Evolutionary conservation across 2,329 filamentous ascomycete species (phyloP).

Genomic region (Epichloe typhina): DNA sequence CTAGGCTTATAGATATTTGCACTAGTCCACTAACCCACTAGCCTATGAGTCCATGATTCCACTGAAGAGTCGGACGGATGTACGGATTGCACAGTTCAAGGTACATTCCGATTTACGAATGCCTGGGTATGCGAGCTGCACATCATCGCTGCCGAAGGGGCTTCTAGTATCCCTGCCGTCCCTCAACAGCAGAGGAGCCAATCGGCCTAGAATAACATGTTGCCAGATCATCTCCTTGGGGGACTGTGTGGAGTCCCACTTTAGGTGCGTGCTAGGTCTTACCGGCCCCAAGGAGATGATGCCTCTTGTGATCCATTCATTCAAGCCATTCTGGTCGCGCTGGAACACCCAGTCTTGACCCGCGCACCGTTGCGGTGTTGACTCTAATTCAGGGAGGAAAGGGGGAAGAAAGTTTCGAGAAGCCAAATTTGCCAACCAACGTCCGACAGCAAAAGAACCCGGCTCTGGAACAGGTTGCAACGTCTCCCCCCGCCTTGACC

Average conservation of each 20-base stretch:
- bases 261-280: too few species aligned
- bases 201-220: not conserved
- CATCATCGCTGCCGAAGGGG: not conserved
- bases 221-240: not conserved
- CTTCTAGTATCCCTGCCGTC: not conserved
- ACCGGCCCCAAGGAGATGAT: too few species aligned
- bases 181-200: not conserved
- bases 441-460: not conserved
- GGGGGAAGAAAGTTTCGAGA: not conserved
- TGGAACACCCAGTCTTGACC: not conserved
- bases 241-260: too few species aligned
- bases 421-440: not conserved
- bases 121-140: not conserved
- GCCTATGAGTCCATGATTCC: not conserved
- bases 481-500: not conserved
- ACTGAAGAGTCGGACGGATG: too few species aligned
- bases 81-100: too few species aligned
- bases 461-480: conserved; percentile 1
- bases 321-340: not conserved
- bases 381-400: not conserved
- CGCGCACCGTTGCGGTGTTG: not conserved
- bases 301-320: not conserved
- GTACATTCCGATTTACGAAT: not conserved
- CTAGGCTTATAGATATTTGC: not conserved
- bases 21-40: not conserved